These are phyloP conservation scores for Selaginella moellendorffii DNA, from an alignment of 75 land plant genomes.

Conservation along the genomic window DNA sequence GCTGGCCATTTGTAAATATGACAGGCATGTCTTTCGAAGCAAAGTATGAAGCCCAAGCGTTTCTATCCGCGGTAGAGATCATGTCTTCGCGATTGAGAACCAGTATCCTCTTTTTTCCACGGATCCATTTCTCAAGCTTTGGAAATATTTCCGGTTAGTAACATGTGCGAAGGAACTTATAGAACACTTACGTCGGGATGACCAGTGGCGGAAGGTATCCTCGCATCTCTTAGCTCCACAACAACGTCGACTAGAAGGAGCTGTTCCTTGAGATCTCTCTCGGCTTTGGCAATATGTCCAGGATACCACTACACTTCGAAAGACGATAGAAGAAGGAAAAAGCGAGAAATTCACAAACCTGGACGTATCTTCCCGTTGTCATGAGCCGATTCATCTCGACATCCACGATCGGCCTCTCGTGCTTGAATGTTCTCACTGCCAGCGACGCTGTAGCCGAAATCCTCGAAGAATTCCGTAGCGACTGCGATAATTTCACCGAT, in stretches of 20 bases:
- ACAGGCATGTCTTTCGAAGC: conserved; percentile 53
- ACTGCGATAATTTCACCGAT: neutral
- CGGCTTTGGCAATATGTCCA: conserved; percentile 98
- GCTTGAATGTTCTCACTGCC: neutral
- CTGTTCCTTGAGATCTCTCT: conserved; percentile 72
- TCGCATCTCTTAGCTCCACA: conserved; percentile 95
- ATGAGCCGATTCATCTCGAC: neutral
- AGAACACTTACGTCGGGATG: conserved; percentile 60
- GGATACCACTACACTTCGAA: conserved; percentile 68
- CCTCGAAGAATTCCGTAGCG: neutral
- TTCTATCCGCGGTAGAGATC: conserved; percentile 72
- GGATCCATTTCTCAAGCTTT: conserved; percentile 88
- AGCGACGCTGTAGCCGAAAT: neutral
- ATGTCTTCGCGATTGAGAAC: conserved; percentile 93
- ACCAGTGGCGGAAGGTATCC: conserved; percentile 79
- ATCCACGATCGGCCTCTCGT: neutral
- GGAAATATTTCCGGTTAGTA: neutral
- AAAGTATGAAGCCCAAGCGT: conserved; percentile 80
- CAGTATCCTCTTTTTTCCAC: conserved; percentile 57
- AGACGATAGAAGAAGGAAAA: neutral
- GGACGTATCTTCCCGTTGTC: neutral
- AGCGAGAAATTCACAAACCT: neutral
- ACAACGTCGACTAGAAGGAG: conserved; percentile 90
- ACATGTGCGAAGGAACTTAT: neutral
- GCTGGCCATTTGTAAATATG: conserved; percentile 70